Base-by-base conservation (phyloP, 306 rosid species). In the Arachis hypogaea region DNA sequence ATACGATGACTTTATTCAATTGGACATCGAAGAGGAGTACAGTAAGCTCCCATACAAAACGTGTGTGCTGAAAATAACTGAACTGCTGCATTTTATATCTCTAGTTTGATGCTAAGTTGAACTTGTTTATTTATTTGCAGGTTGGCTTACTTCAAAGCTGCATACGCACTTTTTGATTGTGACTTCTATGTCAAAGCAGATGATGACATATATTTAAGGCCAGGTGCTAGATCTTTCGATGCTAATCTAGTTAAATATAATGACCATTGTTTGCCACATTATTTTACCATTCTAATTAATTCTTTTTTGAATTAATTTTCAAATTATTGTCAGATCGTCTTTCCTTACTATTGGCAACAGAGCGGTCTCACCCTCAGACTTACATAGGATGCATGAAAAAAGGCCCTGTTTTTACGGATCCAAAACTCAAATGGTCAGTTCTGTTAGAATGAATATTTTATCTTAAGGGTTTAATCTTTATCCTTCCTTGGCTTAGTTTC, bases 41-140 rank as follows among this genome's bases (percentile, higher is more conserved):
- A 90, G 96, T 86, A 95, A 87, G 88, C 99, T 95, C 68, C 99
- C 99, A 71, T 87, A 95, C 85, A 95, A 92, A 90, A 95, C 99
- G 99, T 92, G 81, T 88, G 98, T 92, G 80, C 83, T 75, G 61
- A 74, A 73, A 63, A 63, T 78, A 66, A 65, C 62, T 55, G 2
- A 69, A 57, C 59, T 66, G 38, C 38, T 71, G 8, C 49, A 72
- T 46, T 82, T 59, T 33, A 42, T 74, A 69, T 38, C 63, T 56
- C 43, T 64, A 38, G 46, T 65, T 45, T 56, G 50, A 73, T 82
- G 75, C 73, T 69, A 30, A 74, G 57, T 40, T 73, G 67, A 66
- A 70, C 14, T 46, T 40, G 60, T 59, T 63, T 59, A 52, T 81
- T 74, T 74, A 6, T 83, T 83, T 85, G 59, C 87, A 95, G 99